These are phyloP conservation scores for Trichoderma breve DNA, from an alignment of 2,329 filamentous ascomycete species.

Conservation along the genomic window DNA sequence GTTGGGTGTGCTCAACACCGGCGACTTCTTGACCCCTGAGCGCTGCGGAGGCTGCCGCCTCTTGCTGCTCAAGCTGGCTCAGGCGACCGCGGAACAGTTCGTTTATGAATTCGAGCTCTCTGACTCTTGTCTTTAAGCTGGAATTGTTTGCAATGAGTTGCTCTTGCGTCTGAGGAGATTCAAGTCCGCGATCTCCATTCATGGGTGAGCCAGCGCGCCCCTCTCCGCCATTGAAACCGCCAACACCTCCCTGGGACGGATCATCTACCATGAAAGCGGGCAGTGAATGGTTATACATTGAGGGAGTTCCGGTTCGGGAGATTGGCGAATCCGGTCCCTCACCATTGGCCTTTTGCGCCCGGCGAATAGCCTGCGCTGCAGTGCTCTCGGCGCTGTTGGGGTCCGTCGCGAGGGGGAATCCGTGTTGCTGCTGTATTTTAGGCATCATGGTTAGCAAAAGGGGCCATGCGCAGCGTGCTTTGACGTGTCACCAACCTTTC, in stretches of 20 bases:
- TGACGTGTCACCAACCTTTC: conserved; percentile 62
- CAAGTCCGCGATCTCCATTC: conserved; percentile 62
- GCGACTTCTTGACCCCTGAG: conserved; percentile 59
- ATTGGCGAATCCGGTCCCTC: conserved; percentile 77
- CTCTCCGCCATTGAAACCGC: conserved; percentile 46
- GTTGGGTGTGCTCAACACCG: conserved; percentile 53
- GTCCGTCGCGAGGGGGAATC: conserved; percentile 42
- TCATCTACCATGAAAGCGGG: conserved; percentile 77
- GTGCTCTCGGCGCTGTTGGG: conserved; percentile 59
- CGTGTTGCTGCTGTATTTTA: conserved; percentile 30
- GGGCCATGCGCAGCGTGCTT: background rate
- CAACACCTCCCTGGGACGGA: conserved; percentile 59
- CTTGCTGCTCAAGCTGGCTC: conserved; percentile 74
- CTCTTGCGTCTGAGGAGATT: conserved; percentile 75
- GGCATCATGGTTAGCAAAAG: background rate
- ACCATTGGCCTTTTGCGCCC: conserved; percentile 70
- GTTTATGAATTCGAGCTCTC: conserved; percentile 93
- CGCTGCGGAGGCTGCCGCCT: conserved; percentile 64
- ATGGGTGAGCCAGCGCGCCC: conserved; percentile 50
- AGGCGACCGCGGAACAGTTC: conserved; percentile 75
- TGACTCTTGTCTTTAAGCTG: conserved; percentile 89
- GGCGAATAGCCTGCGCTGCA: conserved; percentile 54
- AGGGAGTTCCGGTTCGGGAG: conserved; percentile 75
- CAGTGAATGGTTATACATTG: conserved; percentile 70
- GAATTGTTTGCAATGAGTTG: conserved; percentile 77